Evolutionary conservation across 2,329 filamentous ascomycete species (phyloP), one percentile per base, ranked within the genome.

Genomic region (Lachnum nothofagi): DNA sequence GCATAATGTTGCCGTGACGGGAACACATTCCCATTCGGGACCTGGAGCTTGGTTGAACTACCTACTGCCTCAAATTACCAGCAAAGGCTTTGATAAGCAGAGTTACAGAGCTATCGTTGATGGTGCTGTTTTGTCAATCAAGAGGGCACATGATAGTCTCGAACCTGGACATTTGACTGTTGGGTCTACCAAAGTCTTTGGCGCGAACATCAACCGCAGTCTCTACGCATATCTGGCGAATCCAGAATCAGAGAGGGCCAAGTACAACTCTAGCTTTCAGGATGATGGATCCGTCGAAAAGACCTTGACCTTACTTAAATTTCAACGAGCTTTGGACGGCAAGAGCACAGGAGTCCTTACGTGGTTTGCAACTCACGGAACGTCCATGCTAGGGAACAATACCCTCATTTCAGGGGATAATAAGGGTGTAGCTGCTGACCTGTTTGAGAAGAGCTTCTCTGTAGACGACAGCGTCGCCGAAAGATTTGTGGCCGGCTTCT

Each of bases 31-130:
- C 22, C 91, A 97, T 69, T 85, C 90, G 20, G 91, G 91, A 0
- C 91, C 91, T 0, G 91, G 87, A 2, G 91, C 86, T 5, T 97
- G 90, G 89, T 75, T 94, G 65, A 97, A 97, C 69, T 97, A 96
- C 64, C 77, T 97, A 8, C 75, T 96, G 5, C 91, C 91, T 6
- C 91, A 96, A 64, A 86, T 97, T 56, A 93, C 91, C 0, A 91
- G 83, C 62, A 77, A 86, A 50, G 91, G 91, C 0, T 96, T 95
- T 60, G 79, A 89, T 67, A 82, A 83, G 61, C 87, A 94, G 67
- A 94, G 88, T 61, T 95, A 95, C 63, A 78, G 84, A 55, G 90
- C 91, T 23, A 89, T 97, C 53, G 89, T 97, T 0, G 83, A 93
- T 59, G 91, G 91, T 1, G 84, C 88, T 1, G 64, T 96, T 1